A percentile compares a stretch with the other conserved stretches of the same genome.
Conservation (phyloP, 2,329 filamentous ascomycete species). For the Neonectria neomacrospora region DNA sequence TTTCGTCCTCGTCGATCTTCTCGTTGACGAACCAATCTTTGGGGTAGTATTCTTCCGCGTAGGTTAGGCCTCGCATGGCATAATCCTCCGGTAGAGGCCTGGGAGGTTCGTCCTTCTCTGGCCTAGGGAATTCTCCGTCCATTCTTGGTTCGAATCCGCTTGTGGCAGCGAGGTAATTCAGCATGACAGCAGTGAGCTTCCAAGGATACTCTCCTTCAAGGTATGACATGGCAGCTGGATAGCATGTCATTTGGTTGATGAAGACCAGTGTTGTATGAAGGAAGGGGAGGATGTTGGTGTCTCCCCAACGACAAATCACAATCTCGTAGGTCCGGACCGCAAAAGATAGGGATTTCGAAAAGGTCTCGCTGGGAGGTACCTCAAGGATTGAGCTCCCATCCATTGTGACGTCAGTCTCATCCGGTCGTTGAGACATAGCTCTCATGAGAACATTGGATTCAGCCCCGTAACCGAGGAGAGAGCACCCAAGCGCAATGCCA, state of each 20-base stretch:
- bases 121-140: conserved; percentile 59
- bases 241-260: conserved; percentile 58
- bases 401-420: conserved; percentile 43
- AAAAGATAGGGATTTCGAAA: conserved; percentile 54
- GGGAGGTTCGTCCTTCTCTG: conserved; percentile 55
- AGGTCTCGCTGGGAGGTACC: conserved; percentile 39
- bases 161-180: conserved; percentile 51
- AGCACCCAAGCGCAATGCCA: conserved; percentile 47
- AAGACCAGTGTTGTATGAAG: conserved; percentile 72
- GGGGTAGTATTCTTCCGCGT: conserved; percentile 68
- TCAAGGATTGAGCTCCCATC: conserved; percentile 42
- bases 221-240: conserved; percentile 55
- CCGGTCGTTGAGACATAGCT: conserved; percentile 47
- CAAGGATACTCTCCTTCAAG: conserved; percentile 64
- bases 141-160: conserved; percentile 50
- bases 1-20: conserved; percentile 74
- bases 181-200: conserved; percentile 53
- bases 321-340: conserved; percentile 57
- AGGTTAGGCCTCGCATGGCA: conserved; percentile 71
- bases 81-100: conserved; percentile 77
- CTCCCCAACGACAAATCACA: conserved; percentile 63
- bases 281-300: conserved; percentile 70
- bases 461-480: conserved; percentile 49
- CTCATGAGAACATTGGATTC: conserved; percentile 60
- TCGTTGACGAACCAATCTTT: conserved; percentile 66